Percentiles rank a stretch among this genome's conserved stretches.
These are phyloP conservation scores for Helicostylum pulchrum DNA, from an alignment of 192 early-diverging fungal species.

Conservation along the genomic window DNA sequence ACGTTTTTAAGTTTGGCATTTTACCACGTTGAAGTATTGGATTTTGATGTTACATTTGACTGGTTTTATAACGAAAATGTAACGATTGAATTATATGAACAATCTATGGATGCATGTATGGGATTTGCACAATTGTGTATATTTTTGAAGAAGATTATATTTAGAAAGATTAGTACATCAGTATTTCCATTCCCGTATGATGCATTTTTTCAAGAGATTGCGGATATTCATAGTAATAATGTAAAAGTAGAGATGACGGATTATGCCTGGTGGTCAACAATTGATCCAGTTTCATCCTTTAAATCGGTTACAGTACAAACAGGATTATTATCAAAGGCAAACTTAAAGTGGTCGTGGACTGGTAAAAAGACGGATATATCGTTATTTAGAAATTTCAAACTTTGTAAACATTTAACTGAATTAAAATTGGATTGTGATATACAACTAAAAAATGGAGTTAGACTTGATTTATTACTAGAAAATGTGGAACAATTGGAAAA, in stretches of 20 bases:
- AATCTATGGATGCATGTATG: slow-evolving; percentile 17
- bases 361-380: slow-evolving; percentile 11
- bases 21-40: slow-evolving; percentile 8
- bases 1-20: slow-evolving; percentile 9
- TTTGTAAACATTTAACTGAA: slow-evolving; percentile 1
- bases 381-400: not conserved
- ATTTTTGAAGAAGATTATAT: slow-evolving; percentile 1
- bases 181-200: slow-evolving; percentile 6
- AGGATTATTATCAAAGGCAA: not conserved
- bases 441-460: not conserved
- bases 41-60: slow-evolving; percentile 17
- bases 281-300: slow-evolving; percentile 3
- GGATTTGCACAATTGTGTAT: slow-evolving; percentile 12
- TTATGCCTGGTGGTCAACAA: not conserved
- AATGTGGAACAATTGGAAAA: not conserved
- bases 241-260: slow-evolving; percentile 4
- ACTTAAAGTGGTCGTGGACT: slow-evolving; percentile 8
- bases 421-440: slow-evolving; percentile 5
- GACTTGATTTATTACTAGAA: slow-evolving; percentile 7
- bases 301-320: not conserved
- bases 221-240: not conserved
- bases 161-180: slow-evolving; percentile 1
- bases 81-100: not conserved
- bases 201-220: slow-evolving; percentile 7
- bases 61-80: slow-evolving; percentile 6